These are phyloP conservation scores for Cladosporium colombiae DNA, from an alignment of 2,329 filamentous ascomycete genomes.

Conservation along the genomic window DNA sequence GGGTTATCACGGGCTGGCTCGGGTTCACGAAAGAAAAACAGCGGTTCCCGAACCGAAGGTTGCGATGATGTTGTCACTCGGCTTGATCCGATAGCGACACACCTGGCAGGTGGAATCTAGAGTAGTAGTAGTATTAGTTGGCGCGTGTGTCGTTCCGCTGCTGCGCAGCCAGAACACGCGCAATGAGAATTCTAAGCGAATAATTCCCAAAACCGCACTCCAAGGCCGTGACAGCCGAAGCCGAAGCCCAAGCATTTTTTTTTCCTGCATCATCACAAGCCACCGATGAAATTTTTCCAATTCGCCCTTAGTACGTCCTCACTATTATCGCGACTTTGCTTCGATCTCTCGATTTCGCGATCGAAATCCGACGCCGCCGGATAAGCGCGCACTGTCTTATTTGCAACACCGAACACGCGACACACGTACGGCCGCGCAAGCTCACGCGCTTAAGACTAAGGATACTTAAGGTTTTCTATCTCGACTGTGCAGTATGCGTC, in stretches of 20 bases:
- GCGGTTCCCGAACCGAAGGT: conserved; percentile 6
- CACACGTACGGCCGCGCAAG: no score
- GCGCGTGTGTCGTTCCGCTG: neutral
- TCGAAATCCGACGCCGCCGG: no score
- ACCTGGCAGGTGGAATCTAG: neutral
- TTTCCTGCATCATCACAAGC: neutral
- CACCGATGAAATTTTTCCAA: neutral
- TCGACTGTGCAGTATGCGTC: neutral
- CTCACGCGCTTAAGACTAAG: no score
- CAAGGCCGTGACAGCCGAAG: neutral
- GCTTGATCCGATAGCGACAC: neutral
- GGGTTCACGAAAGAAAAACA: neutral
- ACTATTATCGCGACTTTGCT: neutral
- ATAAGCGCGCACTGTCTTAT: no score
- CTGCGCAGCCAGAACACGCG: neutral
- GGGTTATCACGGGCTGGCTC: neutral
- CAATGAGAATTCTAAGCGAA: neutral
- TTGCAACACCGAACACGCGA: no score
- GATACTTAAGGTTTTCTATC: neutral
- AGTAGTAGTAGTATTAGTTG: neutral
- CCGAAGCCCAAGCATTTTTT: neutral
- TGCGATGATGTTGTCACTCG: neutral
- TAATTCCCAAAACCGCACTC: neutral
- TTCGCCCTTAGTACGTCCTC: neutral
- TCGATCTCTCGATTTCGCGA: no score